Base-by-base conservation (phyloP, 148 eudicot species). In the Rhododendron ferrugineum region DNA sequence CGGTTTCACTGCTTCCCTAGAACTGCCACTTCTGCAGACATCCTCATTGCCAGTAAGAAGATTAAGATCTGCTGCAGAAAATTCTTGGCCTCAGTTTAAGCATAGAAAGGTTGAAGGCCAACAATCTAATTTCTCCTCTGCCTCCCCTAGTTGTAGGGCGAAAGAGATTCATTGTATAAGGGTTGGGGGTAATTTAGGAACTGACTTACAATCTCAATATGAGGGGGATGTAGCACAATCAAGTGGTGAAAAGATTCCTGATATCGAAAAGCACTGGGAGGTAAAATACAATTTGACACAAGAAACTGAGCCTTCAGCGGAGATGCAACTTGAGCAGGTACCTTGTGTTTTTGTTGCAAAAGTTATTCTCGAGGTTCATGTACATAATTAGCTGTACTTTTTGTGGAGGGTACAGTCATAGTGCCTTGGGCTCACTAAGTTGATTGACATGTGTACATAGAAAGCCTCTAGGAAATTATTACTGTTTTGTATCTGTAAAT, bases 51-150 rank as follows among this genome's bases (percentile, higher is more conserved):
- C 76, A 47, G 86, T 88, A 70, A 86, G 78, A 78, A 87, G 83
- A 86, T 85, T 80, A 49, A 83, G 73, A 79, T 81, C 85, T 86
- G 80, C 78, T 14, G 64, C 81, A 36, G 83, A 85, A 49, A 85
- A 88, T 79, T 90, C 96, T 81, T 92, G 95, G 95, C 96, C 96
- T 83, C 88, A 79, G 86, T 81, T 82, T 64, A 94, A 94, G 89
- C 91, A 89, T 86, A 90, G 92, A 90, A 92, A 94, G 86, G 88
- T 91, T 64, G 92, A 89, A 78, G 47, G 84, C 81, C 87, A 84
- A 47, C 73, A 84, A 85, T 60, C 78, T 50, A 82, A 83, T 60
- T 87, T 82, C 52, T 84, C 78, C 26, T 83, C 91, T 64, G 89
- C 89, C 83, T 85, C 90, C 60, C 87, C 85, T 75, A 85, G 84